phyloP scores from a whole-genome alignment of 164 flowering plant genomes.

The Berberis vulgaris region DNA sequence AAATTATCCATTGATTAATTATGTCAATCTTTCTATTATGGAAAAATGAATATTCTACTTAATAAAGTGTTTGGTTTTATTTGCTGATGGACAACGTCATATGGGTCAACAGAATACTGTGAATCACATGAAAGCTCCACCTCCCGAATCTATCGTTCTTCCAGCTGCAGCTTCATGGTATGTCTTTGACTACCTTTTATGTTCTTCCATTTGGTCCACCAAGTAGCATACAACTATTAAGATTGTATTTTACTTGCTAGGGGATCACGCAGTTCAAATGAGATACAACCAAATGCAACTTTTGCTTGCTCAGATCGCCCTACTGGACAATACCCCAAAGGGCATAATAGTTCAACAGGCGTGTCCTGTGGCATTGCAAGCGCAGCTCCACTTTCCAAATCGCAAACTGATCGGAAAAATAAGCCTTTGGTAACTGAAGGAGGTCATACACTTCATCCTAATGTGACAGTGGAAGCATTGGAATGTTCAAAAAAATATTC shows the following conservation, averaged over 20 bases:
- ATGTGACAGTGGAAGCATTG: constrained; percentile 18
- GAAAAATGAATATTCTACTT: too few relatives aligned
- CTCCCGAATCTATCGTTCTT: constrained; percentile 68
- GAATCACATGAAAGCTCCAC: constrained; percentile 38
- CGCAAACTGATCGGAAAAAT: constrained; percentile 35
- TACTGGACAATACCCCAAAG: constrained; percentile 37
- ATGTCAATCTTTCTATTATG: too few relatives aligned
- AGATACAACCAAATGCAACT: constrained; percentile 29
- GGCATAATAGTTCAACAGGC: constrained; percentile 18
- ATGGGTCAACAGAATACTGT: constrained; percentile 33
- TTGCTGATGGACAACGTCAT: too few relatives aligned
- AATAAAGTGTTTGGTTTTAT: not conserved
- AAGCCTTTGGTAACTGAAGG: constrained; percentile 31
- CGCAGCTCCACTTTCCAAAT: constrained; percentile 17
- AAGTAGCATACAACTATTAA: not conserved
- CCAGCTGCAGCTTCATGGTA: constrained; percentile 95
- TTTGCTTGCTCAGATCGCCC: constrained; percentile 31
- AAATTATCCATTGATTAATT: too few relatives aligned
- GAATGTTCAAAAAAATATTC: constrained; percentile 21
- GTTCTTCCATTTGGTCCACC: not conserved
- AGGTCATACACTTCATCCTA: constrained; percentile 15
- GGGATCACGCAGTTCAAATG: constrained; percentile 59
- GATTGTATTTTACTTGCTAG: constrained; percentile 25
- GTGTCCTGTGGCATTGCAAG: constrained; percentile 31
- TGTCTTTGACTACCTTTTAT: not conserved